phyloP scores from a whole-genome alignment of 2,329 filamentous ascomycete genomes.

The Orbilia ellipsospora region DNA sequence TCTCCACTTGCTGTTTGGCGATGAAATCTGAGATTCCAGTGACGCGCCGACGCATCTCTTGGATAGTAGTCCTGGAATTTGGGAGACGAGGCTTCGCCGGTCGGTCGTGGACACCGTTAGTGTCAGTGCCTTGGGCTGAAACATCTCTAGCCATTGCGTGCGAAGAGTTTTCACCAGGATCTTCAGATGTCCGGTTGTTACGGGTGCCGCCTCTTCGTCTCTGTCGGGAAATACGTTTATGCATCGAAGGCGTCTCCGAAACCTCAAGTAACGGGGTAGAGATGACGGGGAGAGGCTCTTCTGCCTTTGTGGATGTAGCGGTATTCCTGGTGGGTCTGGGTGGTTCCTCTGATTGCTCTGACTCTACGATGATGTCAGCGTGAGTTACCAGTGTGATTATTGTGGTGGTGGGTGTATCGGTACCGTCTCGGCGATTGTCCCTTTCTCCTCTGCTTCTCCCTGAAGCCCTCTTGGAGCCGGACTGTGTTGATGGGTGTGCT shows the following conservation, averaged over 20 bases:
- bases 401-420: constrained; percentile 50
- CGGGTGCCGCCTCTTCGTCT: constrained; percentile 60
- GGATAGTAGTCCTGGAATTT: constrained; percentile 79
- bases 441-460: constrained; percentile 50
- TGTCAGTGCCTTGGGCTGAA: constrained; percentile 59
- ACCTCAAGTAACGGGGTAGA: constrained; percentile 41
- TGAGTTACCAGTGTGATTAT: constrained; percentile 55
- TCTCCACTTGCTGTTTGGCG: constrained; percentile 84
- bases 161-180: constrained; percentile 62
- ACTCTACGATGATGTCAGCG: constrained; percentile 55
- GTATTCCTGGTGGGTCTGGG: constrained; percentile 50
- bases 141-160: constrained; percentile 62
- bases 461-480: constrained; percentile 47
- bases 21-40: constrained; percentile 90
- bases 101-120: constrained; percentile 67
- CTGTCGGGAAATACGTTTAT: constrained; percentile 61
- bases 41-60: constrained; percentile 86
- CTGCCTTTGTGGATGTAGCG: constrained; percentile 35
- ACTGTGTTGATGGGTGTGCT: constrained; percentile 52
- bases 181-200: constrained; percentile 64
- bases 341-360: constrained; percentile 54
- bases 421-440: constrained; percentile 55
- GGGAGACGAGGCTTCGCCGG: constrained; percentile 68
- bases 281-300: constrained; percentile 49
- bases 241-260: constrained; percentile 57